phyloP scores from a whole-genome alignment of 2,329 filamentous ascomycete species.

The Aureobasidium sp. region DNA sequence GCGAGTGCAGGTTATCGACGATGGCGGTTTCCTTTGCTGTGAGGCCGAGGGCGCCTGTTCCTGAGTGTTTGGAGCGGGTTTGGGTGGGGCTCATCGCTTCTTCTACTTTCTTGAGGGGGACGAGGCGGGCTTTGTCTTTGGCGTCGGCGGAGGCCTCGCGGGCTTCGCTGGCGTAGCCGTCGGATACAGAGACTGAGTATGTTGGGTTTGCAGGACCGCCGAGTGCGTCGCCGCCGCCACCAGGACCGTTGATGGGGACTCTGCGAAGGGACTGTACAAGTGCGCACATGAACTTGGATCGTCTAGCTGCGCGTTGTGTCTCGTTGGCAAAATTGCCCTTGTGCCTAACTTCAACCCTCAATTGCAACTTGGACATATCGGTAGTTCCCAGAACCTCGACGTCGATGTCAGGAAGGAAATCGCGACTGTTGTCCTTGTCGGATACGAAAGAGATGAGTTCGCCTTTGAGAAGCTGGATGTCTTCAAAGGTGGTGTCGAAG shows the following conservation, averaged over 20 bases:
- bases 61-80: constrained; percentile 21
- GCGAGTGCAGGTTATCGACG: constrained; percentile 39
- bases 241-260: constrained; percentile 78
- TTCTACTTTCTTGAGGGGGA: constrained; percentile 41
- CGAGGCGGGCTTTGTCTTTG: constrained; percentile 50
- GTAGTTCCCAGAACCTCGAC: constrained; percentile 73
- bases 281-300: constrained; percentile 96
- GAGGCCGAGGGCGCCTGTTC: constrained; percentile 30
- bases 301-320: constrained; percentile 66
- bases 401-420: constrained; percentile 79
- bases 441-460: constrained; percentile 84
- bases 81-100: neutral
- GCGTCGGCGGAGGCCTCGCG: constrained; percentile 50
- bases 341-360: constrained; percentile 79
- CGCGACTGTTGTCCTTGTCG: constrained; percentile 75
- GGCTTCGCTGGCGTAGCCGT: constrained; percentile 58
- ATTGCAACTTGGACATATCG: constrained; percentile 78
- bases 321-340: constrained; percentile 67
- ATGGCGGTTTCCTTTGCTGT: constrained; percentile 32
- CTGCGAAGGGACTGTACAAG: constrained; percentile 77
- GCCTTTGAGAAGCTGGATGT: constrained; percentile 73
- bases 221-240: constrained; percentile 59
- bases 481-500: constrained; percentile 82
- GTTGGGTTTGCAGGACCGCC: constrained; percentile 62
- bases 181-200: constrained; percentile 71